Conservation (phyloP, 2,329 filamentous ascomycete genomes). For the Stenocarpella maydis region DNA sequence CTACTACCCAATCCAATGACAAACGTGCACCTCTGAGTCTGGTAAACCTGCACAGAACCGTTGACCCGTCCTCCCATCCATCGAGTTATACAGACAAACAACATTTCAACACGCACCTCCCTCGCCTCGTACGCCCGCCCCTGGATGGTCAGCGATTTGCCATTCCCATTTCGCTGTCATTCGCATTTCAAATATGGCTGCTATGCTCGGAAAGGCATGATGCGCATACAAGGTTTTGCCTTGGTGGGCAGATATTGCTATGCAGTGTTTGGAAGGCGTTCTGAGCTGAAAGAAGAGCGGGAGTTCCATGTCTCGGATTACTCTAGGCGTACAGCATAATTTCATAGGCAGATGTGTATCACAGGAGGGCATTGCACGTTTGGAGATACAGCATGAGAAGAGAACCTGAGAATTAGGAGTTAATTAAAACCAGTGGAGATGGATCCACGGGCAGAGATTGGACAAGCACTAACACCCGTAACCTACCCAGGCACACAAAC, state of each 20-base stretch:
- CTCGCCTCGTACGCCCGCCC: not conserved
- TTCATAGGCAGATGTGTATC: too few species aligned
- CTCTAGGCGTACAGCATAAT: not conserved
- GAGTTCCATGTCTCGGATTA: not conserved
- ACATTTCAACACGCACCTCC: not conserved
- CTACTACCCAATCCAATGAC: too few species aligned
- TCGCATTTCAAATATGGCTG: too few species aligned
- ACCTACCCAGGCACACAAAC: not conserved
- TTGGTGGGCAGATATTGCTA: not conserved
- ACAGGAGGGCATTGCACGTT: too few species aligned
- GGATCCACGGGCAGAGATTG: not conserved
- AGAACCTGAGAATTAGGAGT: not conserved
- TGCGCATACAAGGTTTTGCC: too few species aligned
- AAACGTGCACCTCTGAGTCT: not conserved
- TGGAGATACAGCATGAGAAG: too few species aligned
- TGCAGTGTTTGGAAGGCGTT: fast-evolving
- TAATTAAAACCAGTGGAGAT: not conserved
- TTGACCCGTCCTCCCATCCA: not conserved
- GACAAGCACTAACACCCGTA: too few species aligned
- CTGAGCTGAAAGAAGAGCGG: not conserved
- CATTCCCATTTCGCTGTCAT: not conserved
- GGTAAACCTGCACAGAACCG: not conserved
- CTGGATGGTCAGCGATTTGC: not conserved
- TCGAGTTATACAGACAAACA: not conserved
- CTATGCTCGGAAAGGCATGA: too few species aligned